phyloP scores from a whole-genome alignment of 768 basidiomycete genomes.

The Tricholoma matsutake region DNA sequence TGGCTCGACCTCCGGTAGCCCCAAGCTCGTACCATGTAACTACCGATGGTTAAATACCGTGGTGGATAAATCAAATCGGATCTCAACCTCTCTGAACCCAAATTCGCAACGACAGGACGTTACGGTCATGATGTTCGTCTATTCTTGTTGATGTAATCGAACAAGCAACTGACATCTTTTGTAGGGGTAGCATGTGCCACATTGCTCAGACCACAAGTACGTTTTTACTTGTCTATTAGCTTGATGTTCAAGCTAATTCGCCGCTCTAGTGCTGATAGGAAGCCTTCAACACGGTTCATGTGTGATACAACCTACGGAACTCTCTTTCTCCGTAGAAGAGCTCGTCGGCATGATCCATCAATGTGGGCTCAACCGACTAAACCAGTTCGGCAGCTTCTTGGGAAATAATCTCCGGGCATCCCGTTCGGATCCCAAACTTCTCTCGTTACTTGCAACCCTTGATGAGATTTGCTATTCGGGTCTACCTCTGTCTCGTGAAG shows the following conservation, averaged over 20 bases:
- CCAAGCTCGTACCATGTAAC: constrained; percentile 60
- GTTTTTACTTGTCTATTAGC: constrained; percentile 25
- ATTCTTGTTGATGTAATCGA: constrained; percentile 1
- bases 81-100: constrained; percentile 37
- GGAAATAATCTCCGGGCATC: constrained; percentile 46
- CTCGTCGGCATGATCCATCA: constrained; percentile 66
- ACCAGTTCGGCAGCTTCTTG: constrained; percentile 73
- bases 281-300: constrained; percentile 70
- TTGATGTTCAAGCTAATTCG: constrained; percentile 18
- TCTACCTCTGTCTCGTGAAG: constrained; percentile 62
- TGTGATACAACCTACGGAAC: constrained; percentile 64
- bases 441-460: constrained; percentile 51
- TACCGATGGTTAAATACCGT: constrained; percentile 51
- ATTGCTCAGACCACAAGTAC: constrained; percentile 75
- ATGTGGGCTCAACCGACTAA: constrained; percentile 69
- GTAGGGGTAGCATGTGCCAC: constrained; percentile 82
- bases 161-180: constrained; percentile 7
- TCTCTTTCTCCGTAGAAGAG: constrained; percentile 66
- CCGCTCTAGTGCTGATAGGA: constrained; percentile 60
- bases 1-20: constrained; percentile 63
- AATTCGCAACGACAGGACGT: constrained; percentile 44
- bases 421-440: constrained; percentile 51
- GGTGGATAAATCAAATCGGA: constrained; percentile 44
- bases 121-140: constrained; percentile 54
- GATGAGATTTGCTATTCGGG: constrained; percentile 68